These are phyloP conservation scores for Zizania latifolia DNA, from an alignment of 176 grass and related monocot genomes.

Conservation along the genomic window DNA sequence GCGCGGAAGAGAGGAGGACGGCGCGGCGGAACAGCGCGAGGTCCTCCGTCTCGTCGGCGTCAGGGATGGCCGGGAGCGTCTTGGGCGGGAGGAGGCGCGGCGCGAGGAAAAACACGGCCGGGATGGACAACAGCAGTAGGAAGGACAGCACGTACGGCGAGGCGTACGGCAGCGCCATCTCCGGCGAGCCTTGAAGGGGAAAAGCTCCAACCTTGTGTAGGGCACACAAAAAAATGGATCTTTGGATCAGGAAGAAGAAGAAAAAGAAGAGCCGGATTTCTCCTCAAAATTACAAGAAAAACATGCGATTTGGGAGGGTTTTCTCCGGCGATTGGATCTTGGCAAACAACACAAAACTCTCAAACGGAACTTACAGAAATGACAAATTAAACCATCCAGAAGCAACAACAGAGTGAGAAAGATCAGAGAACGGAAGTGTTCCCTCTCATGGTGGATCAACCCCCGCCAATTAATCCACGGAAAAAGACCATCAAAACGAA, in stretches of 20 bases:
- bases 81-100: conserved; percentile 61
- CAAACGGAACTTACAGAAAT: neutral
- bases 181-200: neutral
- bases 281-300: neutral
- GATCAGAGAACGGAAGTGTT: neutral
- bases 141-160: conserved; percentile 74
- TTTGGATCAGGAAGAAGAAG: neutral
- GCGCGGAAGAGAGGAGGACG: conserved; percentile 53
- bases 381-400: neutral
- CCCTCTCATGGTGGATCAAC: neutral
- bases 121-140: conserved; percentile 58
- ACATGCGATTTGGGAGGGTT: neutral
- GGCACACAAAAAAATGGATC: neutral
- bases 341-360: neutral
- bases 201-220: neutral
- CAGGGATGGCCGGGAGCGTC: conserved; percentile 77
- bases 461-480: neutral
- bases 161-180: conserved; percentile 40
- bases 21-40: conserved; percentile 97
- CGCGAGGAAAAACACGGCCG: conserved; percentile 59
- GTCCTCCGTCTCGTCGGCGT: conserved; percentile 86
- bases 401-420: neutral
- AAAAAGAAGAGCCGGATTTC: too few relatives aligned
- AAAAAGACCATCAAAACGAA: neutral
- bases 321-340: neutral